A percentile compares a stretch with the other conserved stretches of the same genome.
These are phyloP conservation scores for Kazachstania sp. DNA, from an alignment of 1,139 yeast genomes.

Conservation along the genomic window DNA sequence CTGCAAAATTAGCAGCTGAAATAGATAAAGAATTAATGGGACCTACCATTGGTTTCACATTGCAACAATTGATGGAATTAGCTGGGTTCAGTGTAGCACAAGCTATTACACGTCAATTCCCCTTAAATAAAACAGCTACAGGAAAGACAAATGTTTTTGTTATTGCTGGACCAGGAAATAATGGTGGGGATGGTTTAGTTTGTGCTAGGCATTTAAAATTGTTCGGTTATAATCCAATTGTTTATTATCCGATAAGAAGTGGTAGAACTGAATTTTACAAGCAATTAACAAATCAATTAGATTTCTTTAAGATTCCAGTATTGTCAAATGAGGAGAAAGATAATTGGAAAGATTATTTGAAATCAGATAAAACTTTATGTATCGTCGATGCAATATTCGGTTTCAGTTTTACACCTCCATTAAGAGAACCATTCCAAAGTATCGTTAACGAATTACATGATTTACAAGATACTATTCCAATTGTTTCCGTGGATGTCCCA, in stretches of 20 bases:
- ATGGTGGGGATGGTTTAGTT: conserved; percentile 93
- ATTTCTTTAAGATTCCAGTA: conserved; percentile 28
- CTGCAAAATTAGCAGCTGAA: conserved; percentile 66
- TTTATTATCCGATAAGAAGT: conserved; percentile 60
- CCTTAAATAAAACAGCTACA: conserved; percentile 25
- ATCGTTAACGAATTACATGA: conserved; percentile 44
- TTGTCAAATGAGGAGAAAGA: conserved; percentile 14
- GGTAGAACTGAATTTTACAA: conserved; percentile 34
- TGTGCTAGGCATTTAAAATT: conserved; percentile 84
- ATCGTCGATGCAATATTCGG: conserved; percentile 86
- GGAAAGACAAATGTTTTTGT: conserved; percentile 45
- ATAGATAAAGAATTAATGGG: conserved; percentile 87
- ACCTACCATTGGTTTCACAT: conserved; percentile 63
- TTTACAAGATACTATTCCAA: conserved; percentile 38
- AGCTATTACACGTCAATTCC: conserved; percentile 62
- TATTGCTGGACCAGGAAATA: conserved; percentile 90
- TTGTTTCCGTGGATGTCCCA: conserved; percentile 83
- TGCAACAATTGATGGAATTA: conserved; percentile 92
- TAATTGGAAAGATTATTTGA: conserved; percentile 22
- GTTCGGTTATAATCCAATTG: conserved; percentile 67
- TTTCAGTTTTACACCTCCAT: conserved; percentile 84
- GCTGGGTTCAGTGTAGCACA: conserved; percentile 95
- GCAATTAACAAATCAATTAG: conserved; percentile 33
- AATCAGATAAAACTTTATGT: conserved; percentile 24
- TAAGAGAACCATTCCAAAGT: conserved; percentile 67